A percentile compares a stretch with the other conserved stretches of the same genome.
These are phyloP conservation scores for Erigeron canadensis DNA, from an alignment of 129 eudicot species.

Conservation along the genomic window DNA sequence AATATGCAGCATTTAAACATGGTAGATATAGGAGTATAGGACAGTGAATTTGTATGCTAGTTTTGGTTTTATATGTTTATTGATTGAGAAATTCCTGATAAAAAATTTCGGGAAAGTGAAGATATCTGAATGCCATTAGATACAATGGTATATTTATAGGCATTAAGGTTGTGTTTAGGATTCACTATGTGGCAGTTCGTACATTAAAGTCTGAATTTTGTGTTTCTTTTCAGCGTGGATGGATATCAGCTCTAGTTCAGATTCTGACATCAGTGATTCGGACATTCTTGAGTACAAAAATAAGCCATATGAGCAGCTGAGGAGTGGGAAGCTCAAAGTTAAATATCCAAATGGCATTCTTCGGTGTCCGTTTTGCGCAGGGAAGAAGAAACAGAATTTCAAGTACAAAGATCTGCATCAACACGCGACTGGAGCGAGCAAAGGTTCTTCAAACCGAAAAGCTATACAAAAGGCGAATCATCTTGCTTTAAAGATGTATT, in stretches of 20 bases:
- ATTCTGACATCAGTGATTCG: slow-evolving; percentile 90
- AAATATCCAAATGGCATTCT: slow-evolving; percentile 62
- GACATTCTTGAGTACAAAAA: slow-evolving; percentile 66
- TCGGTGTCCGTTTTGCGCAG: slow-evolving; percentile 94
- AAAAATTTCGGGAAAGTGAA: not conserved
- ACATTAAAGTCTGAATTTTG: not conserved
- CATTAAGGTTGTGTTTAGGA: not conserved
- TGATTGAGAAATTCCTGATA: not conserved
- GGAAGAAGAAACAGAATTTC: slow-evolving; percentile 89
- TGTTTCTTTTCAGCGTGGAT: slow-evolving; percentile 37
- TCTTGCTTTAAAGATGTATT: slow-evolving; percentile 64
- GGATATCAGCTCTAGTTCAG: slow-evolving; percentile 75
- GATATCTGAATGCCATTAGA: not conserved
- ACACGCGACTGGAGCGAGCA: slow-evolving; percentile 83
- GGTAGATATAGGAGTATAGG: not conserved
- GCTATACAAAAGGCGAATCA: slow-evolving; percentile 88
- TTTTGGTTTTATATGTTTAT: no score
- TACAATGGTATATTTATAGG: not conserved
- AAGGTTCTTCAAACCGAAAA: slow-evolving; percentile 77
- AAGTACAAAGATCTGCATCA: slow-evolving; percentile 79
- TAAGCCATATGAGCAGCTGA: slow-evolving; percentile 67
- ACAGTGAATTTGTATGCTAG: no score
- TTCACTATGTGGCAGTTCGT: not conserved
- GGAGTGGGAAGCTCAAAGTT: slow-evolving; percentile 57
- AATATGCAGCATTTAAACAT: not conserved